These are phyloP conservation scores for Aplosporella prunicola DNA, from an alignment of 2,329 filamentous ascomycete species.

Conservation along the genomic window DNA sequence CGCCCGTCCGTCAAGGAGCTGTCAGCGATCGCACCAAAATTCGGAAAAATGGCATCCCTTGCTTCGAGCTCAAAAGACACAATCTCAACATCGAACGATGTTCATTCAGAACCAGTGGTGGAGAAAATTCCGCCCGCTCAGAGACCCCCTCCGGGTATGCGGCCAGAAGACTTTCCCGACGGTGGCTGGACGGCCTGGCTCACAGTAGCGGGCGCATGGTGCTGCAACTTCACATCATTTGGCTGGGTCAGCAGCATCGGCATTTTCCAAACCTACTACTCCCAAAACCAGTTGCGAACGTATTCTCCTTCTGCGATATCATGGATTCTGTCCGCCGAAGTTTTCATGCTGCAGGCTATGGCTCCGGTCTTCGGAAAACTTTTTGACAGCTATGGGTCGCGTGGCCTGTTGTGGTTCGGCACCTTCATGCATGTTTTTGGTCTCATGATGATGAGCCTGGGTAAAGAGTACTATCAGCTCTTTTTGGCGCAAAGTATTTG, in stretches of 20 bases:
- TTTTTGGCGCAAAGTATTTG: conserved; percentile 38
- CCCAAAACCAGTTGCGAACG: conserved; percentile 22
- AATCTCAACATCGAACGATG: no score
- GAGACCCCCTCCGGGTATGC: no score
- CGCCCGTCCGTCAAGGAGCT: no score
- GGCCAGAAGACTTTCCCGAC: no score
- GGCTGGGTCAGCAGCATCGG: conserved; percentile 35
- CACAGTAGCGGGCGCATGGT: conserved; percentile 27
- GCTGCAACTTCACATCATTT: conserved; percentile 30
- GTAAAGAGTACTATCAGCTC: conserved; percentile 34
- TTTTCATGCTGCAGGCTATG: conserved; percentile 40
- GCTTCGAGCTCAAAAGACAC: no score
- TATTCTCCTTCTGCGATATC: conserved; percentile 29
- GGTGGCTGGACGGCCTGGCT: conserved; percentile 25
- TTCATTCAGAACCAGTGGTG: no score
- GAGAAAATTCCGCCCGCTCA: no score
- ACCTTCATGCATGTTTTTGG: conserved; percentile 30
- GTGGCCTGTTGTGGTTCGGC: conserved; percentile 28
- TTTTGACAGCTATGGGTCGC: conserved; percentile 53
- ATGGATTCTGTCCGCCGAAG: conserved; percentile 35
- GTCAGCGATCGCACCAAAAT: no score
- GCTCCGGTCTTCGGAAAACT: conserved; percentile 53
- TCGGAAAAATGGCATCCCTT: no score
- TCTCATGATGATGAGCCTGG: conserved; percentile 33
- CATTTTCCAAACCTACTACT: conserved; percentile 38